Conservation (phyloP, 495 filamentous ascomycete species). For the Letharia columbiana region DNA sequence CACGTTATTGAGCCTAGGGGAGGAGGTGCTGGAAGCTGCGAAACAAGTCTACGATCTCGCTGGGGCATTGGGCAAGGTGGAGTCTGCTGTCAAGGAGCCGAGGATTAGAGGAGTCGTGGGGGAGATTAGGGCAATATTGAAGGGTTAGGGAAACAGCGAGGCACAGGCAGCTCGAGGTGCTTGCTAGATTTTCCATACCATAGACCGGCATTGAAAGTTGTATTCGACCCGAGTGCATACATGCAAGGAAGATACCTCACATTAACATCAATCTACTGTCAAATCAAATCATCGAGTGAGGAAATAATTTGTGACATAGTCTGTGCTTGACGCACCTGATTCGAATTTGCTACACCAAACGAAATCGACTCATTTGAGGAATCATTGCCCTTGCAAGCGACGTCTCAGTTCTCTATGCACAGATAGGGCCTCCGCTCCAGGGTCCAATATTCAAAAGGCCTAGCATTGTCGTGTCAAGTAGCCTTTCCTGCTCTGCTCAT, state of each 20-base stretch:
- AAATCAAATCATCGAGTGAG: not conserved
- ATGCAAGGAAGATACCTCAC: not conserved
- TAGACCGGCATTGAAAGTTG: constrained; percentile 1
- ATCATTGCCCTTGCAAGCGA: not conserved
- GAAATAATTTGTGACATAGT: not conserved
- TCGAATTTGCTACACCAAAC: not conserved
- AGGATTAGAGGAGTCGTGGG: constrained; percentile 41
- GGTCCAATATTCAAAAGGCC: not conserved
- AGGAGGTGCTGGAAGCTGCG: constrained; percentile 42
- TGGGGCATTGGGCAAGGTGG: constrained; percentile 31
- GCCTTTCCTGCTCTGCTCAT: not conserved
- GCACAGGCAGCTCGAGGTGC: not conserved
- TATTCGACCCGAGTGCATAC: not conserved
- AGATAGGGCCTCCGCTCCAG: not conserved
- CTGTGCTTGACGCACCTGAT: not conserved
- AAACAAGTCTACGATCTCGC: constrained; percentile 42
- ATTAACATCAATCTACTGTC: not conserved
- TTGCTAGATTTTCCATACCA: not conserved
- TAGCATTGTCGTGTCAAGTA: not conserved
- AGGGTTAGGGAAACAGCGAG: not conserved
- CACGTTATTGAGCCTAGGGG: constrained; percentile 53
- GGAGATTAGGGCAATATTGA: constrained; percentile 36
- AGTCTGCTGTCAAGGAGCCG: constrained; percentile 38
- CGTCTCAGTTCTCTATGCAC: not conserved
- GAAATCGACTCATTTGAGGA: not conserved